Evolutionary conservation across 2,329 filamentous ascomycete species (phyloP).

Genomic region (Fusarium torreyae): DNA sequence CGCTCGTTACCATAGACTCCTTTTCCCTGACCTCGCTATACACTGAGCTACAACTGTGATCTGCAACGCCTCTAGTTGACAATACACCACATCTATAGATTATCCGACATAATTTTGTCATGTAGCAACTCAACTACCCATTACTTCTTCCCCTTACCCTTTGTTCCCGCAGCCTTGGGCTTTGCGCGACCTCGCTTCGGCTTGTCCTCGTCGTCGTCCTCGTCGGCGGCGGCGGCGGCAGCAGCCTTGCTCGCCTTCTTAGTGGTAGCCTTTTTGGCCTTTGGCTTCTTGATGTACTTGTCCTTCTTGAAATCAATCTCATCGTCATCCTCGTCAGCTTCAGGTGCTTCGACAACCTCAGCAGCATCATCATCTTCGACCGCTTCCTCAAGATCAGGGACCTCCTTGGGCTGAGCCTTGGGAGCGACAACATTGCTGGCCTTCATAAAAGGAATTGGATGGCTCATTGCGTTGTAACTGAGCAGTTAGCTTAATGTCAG

Average conservation of each 20-base stretch:
- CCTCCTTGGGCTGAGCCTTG: conserved; percentile 80
- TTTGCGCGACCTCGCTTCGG: conserved; percentile 66
- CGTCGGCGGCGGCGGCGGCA: conserved; percentile 61
- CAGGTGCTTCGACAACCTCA: conserved; percentile 70
- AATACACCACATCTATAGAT: conserved; percentile 25
- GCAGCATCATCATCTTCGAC: conserved; percentile 89
- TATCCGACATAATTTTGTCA: conserved; percentile 15
- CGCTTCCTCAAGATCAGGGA: conserved; percentile 95
- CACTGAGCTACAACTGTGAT: conserved; percentile 10
- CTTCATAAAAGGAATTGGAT: conserved; percentile 97
- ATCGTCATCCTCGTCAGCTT: conserved; percentile 80
- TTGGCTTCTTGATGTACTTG: conserved; percentile 95
- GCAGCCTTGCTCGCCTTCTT: conserved; percentile 62
- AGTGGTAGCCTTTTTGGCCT: conserved; percentile 72
- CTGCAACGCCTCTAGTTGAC: conserved; percentile 10
- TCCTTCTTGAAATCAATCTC: conserved; percentile 87
- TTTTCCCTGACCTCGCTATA: conserved; percentile 24
- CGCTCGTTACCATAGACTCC: conserved; percentile 27
- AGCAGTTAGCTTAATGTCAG: conserved; percentile 23
- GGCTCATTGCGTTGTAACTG: conserved; percentile 88
- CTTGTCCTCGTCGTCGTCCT: conserved; percentile 61
- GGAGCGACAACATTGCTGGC: conserved; percentile 82
- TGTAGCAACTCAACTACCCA: not conserved
- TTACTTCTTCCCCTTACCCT: conserved; percentile 65
- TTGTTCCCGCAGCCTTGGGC: conserved; percentile 58